Evolutionary conservation across 768 basidiomycete species (phyloP).

Genomic region (Boletus reticuloceps): DNA sequence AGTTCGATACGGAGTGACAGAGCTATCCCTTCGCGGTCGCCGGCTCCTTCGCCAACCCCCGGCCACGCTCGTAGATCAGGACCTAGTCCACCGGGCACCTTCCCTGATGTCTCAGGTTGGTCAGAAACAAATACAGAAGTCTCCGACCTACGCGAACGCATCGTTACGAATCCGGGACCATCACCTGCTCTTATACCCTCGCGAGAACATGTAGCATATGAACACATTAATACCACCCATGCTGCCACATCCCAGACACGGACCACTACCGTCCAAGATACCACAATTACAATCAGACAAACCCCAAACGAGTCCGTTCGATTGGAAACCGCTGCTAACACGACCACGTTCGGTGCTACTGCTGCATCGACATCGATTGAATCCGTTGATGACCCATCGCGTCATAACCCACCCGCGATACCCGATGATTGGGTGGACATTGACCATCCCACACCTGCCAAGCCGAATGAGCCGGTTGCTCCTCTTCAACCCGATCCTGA

Average conservation of each 20-base stretch:
- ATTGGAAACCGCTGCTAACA: not conserved
- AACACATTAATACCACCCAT: constrained; percentile 12
- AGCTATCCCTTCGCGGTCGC: constrained; percentile 27
- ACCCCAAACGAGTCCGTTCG: constrained; percentile 7
- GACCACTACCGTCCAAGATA: constrained; percentile 2
- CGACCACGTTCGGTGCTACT: not conserved
- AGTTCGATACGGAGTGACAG: constrained; percentile 31
- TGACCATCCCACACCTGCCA: constrained; percentile 4
- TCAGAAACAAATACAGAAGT: constrained; percentile 29
- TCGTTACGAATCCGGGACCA: constrained; percentile 15
- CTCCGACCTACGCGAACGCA: constrained; percentile 15
- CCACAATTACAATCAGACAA: constrained; percentile 11
- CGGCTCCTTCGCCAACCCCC: constrained; percentile 16
- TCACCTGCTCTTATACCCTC: constrained; percentile 30
- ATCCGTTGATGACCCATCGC: constrained; percentile 14
- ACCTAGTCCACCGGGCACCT: constrained; percentile 29
- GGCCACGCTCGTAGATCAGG: constrained; percentile 21
- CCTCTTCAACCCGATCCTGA: constrained; percentile 5
- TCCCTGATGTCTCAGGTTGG: constrained; percentile 29
- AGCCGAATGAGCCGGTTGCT: constrained; percentile 2
- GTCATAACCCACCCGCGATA: constrained; percentile 16
- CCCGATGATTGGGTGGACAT: constrained; percentile 33
- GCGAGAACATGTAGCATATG: constrained; percentile 11
- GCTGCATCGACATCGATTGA: constrained; percentile 1
- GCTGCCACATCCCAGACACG: constrained; percentile 4